phyloP scores from a whole-genome alignment of 1,139 yeast species.

The Debaryomyces robertsiae region DNA sequence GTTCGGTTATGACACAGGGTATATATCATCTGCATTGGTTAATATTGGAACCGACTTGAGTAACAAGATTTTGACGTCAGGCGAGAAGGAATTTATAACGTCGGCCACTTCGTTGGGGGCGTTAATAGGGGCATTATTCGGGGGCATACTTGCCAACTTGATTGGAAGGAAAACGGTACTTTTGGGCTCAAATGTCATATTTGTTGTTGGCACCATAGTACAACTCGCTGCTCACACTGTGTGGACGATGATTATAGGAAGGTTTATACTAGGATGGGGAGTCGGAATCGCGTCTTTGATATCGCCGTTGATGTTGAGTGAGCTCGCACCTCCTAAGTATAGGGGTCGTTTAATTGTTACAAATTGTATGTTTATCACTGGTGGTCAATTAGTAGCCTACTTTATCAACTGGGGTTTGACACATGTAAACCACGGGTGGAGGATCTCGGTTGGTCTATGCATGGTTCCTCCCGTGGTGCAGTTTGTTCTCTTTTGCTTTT shows the following conservation, averaged over 20 bases:
- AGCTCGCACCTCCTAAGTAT: slow-evolving; percentile 87
- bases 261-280: slow-evolving; percentile 93
- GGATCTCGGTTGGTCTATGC: slow-evolving; percentile 86
- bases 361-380: slow-evolving; percentile 76
- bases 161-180: slow-evolving; percentile 82
- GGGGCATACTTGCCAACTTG: slow-evolving; percentile 79
- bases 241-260: slow-evolving; percentile 91
- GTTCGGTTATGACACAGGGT: slow-evolving; percentile 97
- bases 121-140: slow-evolving; percentile 69
- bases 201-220: slow-evolving; percentile 78
- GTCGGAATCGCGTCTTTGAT: slow-evolving; percentile 92
- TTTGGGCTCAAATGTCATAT: slow-evolving; percentile 75
- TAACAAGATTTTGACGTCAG: slow-evolving; percentile 55
- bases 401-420: slow-evolving; percentile 90
- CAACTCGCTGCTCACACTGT: slow-evolving; percentile 79
- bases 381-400: slow-evolving; percentile 90
- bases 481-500: slow-evolving; percentile 71
- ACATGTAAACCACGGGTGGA: slow-evolving; percentile 82
- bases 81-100: slow-evolving; percentile 85
- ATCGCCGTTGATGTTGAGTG: slow-evolving; percentile 88
- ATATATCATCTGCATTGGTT: slow-evolving; percentile 88
- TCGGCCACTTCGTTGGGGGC: slow-evolving; percentile 97
- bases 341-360: slow-evolving; percentile 81
- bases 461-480: slow-evolving; percentile 85
- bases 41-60: slow-evolving; percentile 76